These are phyloP conservation scores for Thuja plicata DNA, from an alignment of 83 land plant species.

Conservation along the genomic window DNA sequence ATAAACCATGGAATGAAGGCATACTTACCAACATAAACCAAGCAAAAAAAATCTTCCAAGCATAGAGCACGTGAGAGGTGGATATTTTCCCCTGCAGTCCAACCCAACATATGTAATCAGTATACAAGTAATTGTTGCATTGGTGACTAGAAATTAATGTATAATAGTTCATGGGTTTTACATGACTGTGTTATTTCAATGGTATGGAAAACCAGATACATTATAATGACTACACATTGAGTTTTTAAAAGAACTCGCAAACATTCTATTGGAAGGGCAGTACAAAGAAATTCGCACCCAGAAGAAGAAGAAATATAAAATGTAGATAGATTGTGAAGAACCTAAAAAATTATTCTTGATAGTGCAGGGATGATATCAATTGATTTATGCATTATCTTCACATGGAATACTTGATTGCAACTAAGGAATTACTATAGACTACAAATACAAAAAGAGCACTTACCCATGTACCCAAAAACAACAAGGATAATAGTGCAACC, in stretches of 20 bases:
- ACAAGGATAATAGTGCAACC: too few relatives aligned
- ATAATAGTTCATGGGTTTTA: background rate
- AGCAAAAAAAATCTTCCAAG: slow-evolving; percentile 3
- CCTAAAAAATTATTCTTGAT: background rate
- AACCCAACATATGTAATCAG: background rate
- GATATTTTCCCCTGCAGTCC: background rate
- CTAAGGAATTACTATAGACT: too few relatives aligned
- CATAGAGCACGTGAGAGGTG: background rate
- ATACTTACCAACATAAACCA: background rate
- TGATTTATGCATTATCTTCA: too few relatives aligned
- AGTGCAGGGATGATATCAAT: background rate
- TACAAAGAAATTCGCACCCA: too few relatives aligned
- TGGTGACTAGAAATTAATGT: background rate
- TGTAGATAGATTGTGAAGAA: background rate
- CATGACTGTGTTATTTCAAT: background rate
- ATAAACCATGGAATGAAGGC: background rate
- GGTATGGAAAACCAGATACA: background rate
- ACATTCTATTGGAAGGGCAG: too few relatives aligned
- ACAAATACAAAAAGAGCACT: too few relatives aligned
- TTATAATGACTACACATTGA: background rate
- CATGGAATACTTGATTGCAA: too few relatives aligned
- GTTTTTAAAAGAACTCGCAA: background rate
- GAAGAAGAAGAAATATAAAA: background rate
- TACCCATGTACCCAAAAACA: too few relatives aligned
- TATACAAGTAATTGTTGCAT: background rate